Base-by-base conservation (phyloP, 768 basidiomycete genomes). In the button mushroom (Agaricus bisporus) region DNA sequence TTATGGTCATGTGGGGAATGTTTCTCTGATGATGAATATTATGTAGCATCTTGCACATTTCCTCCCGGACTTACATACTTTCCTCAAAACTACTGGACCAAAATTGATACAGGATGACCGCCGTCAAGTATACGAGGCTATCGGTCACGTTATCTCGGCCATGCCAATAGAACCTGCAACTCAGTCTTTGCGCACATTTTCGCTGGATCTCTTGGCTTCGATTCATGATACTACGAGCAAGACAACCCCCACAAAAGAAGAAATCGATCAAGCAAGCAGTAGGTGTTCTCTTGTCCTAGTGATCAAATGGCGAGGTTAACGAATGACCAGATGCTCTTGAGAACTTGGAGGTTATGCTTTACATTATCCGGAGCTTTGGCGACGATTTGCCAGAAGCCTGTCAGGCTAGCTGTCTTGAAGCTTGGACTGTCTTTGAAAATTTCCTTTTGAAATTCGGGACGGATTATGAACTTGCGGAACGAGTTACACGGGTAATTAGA, bases 91-190 rank as follows among this genome's bases (percentile, higher is more conserved):
- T 3, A 84, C 86, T 12, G 94, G 92, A 38, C 65, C 79, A 5
- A 91, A 89, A 64, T 74, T 99, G 39, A 70, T 74, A 10, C 91
- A 91, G 65, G 90, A 94, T 41, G 97, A 98, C 67, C 82, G 84
- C 61, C 80, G 90, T 45, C 89, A 95, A 67, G 87, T 99, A 15
- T 93, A 95, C 62, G 94, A 97, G 65, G 97, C 95, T 12, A 94
- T 98, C 59, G 94, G 91, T 4, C 85, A 90, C 69, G 91, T 99
- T 51, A 95, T 99, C 53, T 89, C 88, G 45, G 88, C 86, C 0
- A 98, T 98, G 94, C 83, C 89, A 2, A 88, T 95, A 78, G 82
- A 85, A 49, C 82, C 84, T 56, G 92, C 92, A 10, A 91, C 94
- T 0, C 81, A 84, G 59, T 92, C 91, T 1, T 79, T 99, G 41